Percentiles rank a stretch among this genome's conserved stretches.
Evolutionary conservation across 805 yeast genomes (phyloP).

Genomic region (Saccharomycopsis malanga): DNA sequence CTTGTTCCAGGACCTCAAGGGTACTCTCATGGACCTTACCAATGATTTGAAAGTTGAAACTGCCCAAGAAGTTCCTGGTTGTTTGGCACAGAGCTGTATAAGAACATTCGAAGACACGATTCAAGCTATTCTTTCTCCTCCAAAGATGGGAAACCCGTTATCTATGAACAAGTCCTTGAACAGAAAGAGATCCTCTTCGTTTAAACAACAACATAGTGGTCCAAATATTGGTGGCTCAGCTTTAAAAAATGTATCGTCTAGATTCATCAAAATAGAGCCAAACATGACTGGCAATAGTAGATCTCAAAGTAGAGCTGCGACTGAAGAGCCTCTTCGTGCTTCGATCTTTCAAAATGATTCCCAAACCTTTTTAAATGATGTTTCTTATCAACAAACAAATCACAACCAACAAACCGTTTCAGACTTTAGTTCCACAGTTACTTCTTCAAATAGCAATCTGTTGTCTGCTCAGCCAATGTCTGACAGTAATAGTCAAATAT

Average conservation of each 20-base stretch:
- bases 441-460: too few species aligned
- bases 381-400: not conserved
- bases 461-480: not conserved
- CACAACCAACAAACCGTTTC: not conserved
- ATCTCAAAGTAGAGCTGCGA: not conserved
- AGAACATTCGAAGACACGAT: conserved; percentile 52
- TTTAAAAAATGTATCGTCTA: not conserved
- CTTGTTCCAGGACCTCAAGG: conserved; percentile 61
- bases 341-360: not conserved
- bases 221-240: not conserved
- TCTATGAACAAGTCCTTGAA: not conserved
- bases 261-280: conserved; percentile 8
- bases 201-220: not conserved
- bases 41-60: conserved; percentile 46
- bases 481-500: not conserved
- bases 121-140: conserved; percentile 51
- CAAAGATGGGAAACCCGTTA: conserved; percentile 27
- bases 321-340: not conserved
- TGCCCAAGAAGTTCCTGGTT: conserved; percentile 50
- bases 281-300: not conserved
- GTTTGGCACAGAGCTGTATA: conserved; percentile 50
- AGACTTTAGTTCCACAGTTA: not conserved
- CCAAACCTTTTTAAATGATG: not conserved
- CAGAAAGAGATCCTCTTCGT: not conserved
- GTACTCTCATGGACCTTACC: conserved; percentile 44